phyloP scores from a whole-genome alignment of 1,284 basidiomycete species.

The Austroboletus niveus region DNA sequence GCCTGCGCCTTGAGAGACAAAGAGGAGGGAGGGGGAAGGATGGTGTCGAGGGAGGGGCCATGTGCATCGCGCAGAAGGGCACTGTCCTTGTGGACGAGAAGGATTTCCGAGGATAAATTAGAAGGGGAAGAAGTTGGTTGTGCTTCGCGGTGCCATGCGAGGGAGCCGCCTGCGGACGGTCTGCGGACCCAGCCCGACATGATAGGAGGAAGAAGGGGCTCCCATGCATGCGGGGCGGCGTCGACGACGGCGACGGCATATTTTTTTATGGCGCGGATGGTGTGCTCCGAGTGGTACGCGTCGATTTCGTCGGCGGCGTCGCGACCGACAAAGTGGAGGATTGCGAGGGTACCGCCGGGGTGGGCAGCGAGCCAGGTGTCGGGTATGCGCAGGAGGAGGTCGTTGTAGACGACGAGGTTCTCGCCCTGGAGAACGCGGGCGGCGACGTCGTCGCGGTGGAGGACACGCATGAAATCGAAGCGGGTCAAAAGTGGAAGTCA shows the following conservation, averaged over 20 bases:
- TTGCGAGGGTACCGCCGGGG: conserved; percentile 87
- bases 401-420: conserved; percentile 76
- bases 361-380: conserved; percentile 81
- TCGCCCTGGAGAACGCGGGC: conserved; percentile 75
- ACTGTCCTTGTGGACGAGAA: conserved; percentile 51
- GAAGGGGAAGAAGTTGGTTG: conserved; percentile 40
- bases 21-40: conserved; percentile 51
- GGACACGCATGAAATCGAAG: conserved; percentile 20
- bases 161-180: conserved; percentile 40
- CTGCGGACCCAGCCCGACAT: conserved; percentile 78
- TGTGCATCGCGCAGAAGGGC: conserved; percentile 17
- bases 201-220: conserved; percentile 86
- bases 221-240: conserved; percentile 60
- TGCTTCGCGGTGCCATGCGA: conserved; percentile 65
- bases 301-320: conserved; percentile 95
- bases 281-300: conserved; percentile 81
- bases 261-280: conserved; percentile 61
- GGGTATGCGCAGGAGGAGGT: conserved; percentile 80
- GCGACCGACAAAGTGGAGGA: conserved; percentile 94
- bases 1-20: conserved; percentile 65
- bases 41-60: conserved; percentile 48
- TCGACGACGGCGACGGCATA: conserved; percentile 80
- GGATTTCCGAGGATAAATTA: conserved; percentile 53
- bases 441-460: conserved; percentile 58
- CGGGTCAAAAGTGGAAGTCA: conserved; percentile 3